phyloP scores from a whole-genome alignment of 306 rosid species.

The Vicia villosa region DNA sequence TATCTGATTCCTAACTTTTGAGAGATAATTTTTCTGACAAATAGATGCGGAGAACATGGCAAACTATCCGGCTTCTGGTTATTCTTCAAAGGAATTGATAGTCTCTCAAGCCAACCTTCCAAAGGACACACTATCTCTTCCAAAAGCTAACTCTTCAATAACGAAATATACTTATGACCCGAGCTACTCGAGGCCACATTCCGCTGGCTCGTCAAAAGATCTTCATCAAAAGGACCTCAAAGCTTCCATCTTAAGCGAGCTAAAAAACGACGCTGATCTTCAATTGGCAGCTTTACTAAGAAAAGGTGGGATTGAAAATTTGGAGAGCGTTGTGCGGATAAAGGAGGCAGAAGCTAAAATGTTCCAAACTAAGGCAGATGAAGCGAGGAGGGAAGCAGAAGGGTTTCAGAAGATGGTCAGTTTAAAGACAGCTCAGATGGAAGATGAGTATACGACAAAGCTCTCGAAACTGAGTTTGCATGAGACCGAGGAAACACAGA shows the following conservation, averaged over 20 bases:
- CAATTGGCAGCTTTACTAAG: conserved; percentile 61
- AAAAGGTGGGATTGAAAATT: conserved; percentile 72
- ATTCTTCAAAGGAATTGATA: conserved; percentile 57
- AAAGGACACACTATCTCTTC: conserved; percentile 61
- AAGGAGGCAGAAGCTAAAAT: conserved; percentile 95
- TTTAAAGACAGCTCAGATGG: conserved; percentile 65
- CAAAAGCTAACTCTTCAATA: conserved; percentile 54
- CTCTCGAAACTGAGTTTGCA: conserved; percentile 66
- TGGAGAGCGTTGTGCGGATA: conserved; percentile 85
- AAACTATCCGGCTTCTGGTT: conserved; percentile 56
- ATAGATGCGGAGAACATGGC: conserved; percentile 60
- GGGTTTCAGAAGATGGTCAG: conserved; percentile 63
- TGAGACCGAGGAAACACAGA: conserved; percentile 70
- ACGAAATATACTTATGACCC: conserved; percentile 57
- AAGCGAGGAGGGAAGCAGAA: conserved; percentile 92
- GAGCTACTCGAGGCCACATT: conserved; percentile 59
- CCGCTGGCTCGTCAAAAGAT: conserved; percentile 56
- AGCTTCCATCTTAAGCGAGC: conserved; percentile 56
- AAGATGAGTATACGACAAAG: conserved; percentile 76
- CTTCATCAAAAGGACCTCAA: conserved; percentile 65
- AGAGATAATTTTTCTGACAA: conserved; percentile 20
- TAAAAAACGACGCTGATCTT: conserved; percentile 60
- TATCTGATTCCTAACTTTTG: conserved; percentile 36
- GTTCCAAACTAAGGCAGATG: conserved; percentile 95
- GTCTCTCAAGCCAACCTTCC: conserved; percentile 52